Percentiles rank a stretch among this genome's conserved stretches.
Evolutionary conservation across 768 basidiomycete genomes (phyloP).

Genomic region (Mycena haematopus): DNA sequence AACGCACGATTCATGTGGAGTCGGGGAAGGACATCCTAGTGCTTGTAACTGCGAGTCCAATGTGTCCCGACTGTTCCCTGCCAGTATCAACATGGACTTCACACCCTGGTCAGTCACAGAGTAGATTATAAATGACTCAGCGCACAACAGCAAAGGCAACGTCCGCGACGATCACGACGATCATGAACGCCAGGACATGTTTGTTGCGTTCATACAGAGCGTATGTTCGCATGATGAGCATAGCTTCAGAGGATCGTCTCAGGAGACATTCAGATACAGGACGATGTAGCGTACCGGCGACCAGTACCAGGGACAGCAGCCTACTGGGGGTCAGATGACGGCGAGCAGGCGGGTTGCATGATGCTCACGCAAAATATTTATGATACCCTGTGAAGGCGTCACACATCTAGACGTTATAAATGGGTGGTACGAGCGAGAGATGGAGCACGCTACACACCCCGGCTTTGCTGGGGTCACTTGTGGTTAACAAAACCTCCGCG

Average conservation of each 20-base stretch:
- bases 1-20: neutral
- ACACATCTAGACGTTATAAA: slow-evolving; percentile 1
- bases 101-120: neutral
- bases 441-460: neutral
- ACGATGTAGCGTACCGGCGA: slow-evolving; percentile 10
- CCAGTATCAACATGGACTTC: neutral
- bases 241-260: slow-evolving; percentile 1
- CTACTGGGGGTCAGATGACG: neutral
- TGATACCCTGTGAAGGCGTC: neutral
- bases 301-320: slow-evolving; percentile 18
- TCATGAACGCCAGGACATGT: slow-evolving; percentile 6
- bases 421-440: neutral
- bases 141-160: neutral
- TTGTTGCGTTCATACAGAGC: slow-evolving; percentile 27
- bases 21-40: neutral
- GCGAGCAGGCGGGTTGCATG: slow-evolving; percentile 7
- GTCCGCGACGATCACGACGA: slow-evolving; percentile 8
- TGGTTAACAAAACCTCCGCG: slow-evolving; percentile 13
- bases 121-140: neutral
- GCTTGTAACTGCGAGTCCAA: neutral
- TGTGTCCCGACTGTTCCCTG: neutral
- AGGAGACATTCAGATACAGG: too few relatives aligned
- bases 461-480: slow-evolving; percentile 9
- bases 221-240: slow-evolving; percentile 28
- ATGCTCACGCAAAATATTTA: neutral